Conservation (phyloP, 495 filamentous ascomycete genomes). For the Hypoxylon perforatum region DNA sequence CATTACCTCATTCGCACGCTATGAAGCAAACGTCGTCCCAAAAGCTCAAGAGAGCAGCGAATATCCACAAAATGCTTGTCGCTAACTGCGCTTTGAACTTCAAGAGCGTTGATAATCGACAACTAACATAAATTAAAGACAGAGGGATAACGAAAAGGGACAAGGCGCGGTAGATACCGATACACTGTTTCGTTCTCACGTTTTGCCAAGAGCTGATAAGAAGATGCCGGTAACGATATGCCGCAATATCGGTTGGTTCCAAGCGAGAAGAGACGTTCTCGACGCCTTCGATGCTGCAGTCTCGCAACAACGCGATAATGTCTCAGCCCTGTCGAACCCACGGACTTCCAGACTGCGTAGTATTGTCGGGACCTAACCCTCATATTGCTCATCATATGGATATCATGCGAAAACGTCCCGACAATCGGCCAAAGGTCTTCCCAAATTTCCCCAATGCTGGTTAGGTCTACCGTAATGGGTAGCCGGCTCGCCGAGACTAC, state of each 20-base stretch:
- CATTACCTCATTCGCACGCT: too few relatives aligned
- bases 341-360: conserved; percentile 19
- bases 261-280: conserved; percentile 18
- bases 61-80: too few relatives aligned
- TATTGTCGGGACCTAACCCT: conserved; percentile 24
- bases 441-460: conserved; percentile 36
- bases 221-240: background rate
- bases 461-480: conserved; percentile 24
- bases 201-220: conserved; percentile 22
- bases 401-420: conserved; percentile 40
- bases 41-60: too few relatives aligned
- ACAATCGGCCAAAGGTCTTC: conserved; percentile 23
- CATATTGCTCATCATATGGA: conserved; percentile 43
- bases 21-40: too few relatives aligned
- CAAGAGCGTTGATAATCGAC: too few relatives aligned
- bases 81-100: too few relatives aligned
- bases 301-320: conserved; percentile 6
- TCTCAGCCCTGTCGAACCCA: conserved; percentile 46
- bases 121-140: too few relatives aligned
- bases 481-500: conserved; percentile 24
- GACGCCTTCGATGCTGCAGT: conserved; percentile 16
- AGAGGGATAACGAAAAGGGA: conserved; percentile 2
- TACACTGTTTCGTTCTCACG: conserved; percentile 19
- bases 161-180: conserved; percentile 5
- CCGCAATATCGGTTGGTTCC: conserved; percentile 3